Conservation (phyloP, 2,329 filamentous ascomycete genomes). For the Exserohilum rostratum region DNA sequence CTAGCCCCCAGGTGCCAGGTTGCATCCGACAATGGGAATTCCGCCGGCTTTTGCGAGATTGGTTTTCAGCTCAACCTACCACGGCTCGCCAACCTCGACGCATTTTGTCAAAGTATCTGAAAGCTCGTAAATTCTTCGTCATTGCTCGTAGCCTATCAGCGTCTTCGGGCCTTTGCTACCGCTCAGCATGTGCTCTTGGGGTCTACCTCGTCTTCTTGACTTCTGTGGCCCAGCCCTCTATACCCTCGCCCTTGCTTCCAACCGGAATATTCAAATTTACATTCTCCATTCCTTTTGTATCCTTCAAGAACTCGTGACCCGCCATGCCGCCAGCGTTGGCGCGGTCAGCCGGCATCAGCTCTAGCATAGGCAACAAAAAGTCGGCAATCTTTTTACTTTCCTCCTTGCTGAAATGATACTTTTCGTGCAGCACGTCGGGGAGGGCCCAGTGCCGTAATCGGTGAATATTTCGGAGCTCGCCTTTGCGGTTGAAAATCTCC, state of each 20-base stretch:
- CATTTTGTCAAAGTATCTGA: background rate
- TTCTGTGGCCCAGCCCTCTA: constrained; percentile 91
- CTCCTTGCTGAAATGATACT: constrained; percentile 91
- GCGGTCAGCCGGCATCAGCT: constrained; percentile 83
- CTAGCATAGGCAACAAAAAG: constrained; percentile 89
- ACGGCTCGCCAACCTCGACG: background rate
- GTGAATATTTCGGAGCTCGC: constrained; percentile 96
- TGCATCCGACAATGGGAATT: background rate
- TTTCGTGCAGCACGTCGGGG: constrained; percentile 89
- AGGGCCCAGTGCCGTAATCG: constrained; percentile 94
- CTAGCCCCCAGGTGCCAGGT: background rate
- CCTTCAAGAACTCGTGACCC: constrained; percentile 79
- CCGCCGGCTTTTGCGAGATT: background rate
- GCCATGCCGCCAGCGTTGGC: constrained; percentile 98
- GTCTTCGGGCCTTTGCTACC: background rate
- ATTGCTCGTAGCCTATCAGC: constrained; percentile 1
- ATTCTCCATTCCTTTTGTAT: constrained; percentile 86
- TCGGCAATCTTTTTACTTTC: constrained; percentile 79
- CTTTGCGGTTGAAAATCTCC: constrained; percentile 98
- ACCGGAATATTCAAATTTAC: constrained; percentile 77
- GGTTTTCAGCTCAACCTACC: background rate
- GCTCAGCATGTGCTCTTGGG: background rate
- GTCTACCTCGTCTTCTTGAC: constrained; percentile 65
- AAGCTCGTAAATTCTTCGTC: constrained; percentile 3
- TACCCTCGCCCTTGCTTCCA: constrained; percentile 85